Base-by-base conservation (phyloP, 2,329 filamentous ascomycete genomes). In the Pseudogymnoascus sp. region DNA sequence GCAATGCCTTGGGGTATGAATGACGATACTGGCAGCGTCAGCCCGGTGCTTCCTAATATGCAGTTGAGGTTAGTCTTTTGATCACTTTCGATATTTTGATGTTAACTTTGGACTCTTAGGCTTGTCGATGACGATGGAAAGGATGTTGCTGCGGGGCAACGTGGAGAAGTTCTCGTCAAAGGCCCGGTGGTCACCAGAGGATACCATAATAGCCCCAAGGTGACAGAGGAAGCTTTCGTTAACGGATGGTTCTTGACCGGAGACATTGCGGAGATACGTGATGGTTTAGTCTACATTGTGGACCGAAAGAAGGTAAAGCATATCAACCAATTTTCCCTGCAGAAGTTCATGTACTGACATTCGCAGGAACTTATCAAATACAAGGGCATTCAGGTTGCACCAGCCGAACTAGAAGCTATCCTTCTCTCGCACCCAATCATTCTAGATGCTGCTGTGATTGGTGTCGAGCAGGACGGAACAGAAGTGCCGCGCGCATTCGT, bases 101-200 rank as follows among this genome's bases (percentile, higher is more conserved):
- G 28, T 8, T 56, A 34, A 56, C 50, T 56, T 7, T 34, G 5
- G 14, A 34, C 10, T 34, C 7, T 83, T 2, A 87, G 85, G 72
- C 81, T 95, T 64, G 81, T 93, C 70, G 81, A 82, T 63, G 76
- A 80, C 14, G 81, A 83, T 42, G 75, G 75, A n/a, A 79, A 75
- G 2, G 81, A 84, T 66, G 76, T 86, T 61, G 74, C 73, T 66
- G 66, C 77, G 2, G 79, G 82, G 56, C 76, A 85, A 70, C 78
- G 81, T 4, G 90, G 90, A 5, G 90, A 95, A 75, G 77, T 93
- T 25, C 91, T 86, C 85, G 78, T 92, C 2, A 80, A 82, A 1
- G 88, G 83, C 0, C 90, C 89, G 1, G 90, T 85, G 44, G 77
- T 93, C 46, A 88, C 91, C 84, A 86, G 84, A 66, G 87, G 89